Percentiles rank a stretch among this genome's conserved stretches.
These are phyloP conservation scores for Glarea lozoyensis DNA, from an alignment of 495 filamentous ascomycete genomes.

Conservation along the genomic window DNA sequence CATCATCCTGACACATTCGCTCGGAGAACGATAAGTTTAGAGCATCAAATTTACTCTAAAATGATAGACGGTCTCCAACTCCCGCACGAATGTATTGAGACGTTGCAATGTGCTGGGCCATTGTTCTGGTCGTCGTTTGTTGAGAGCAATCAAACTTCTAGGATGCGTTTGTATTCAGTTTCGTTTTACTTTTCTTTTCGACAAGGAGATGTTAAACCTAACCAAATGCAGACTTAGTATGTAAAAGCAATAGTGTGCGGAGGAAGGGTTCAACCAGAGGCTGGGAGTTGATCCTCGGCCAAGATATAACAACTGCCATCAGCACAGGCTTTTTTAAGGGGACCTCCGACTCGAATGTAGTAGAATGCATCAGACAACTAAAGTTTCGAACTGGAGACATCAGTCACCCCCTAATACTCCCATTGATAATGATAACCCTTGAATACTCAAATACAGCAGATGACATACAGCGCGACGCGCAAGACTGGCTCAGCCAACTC, in stretches of 20 bases:
- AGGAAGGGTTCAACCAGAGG: slow-evolving; percentile 43
- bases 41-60: slow-evolving; percentile 26
- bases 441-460: slow-evolving; percentile 26
- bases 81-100: slow-evolving; percentile 38
- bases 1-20: slow-evolving; percentile 38
- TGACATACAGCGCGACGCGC: slow-evolving; percentile 38
- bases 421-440: slow-evolving; percentile 37
- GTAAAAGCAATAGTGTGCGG: slow-evolving; percentile 42
- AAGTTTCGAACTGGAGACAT: slow-evolving; percentile 28
- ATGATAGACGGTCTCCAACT: slow-evolving; percentile 32
- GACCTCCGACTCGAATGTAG: slow-evolving; percentile 35
- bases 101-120: slow-evolving; percentile 36
- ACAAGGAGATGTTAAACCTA: neutral
- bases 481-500: slow-evolving; percentile 41
- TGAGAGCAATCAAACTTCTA: neutral
- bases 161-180: too few species aligned
- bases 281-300: slow-evolving; percentile 44
- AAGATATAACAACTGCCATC: slow-evolving; percentile 35
- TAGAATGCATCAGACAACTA: slow-evolving; percentile 30
- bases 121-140: slow-evolving; percentile 38
- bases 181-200: neutral
- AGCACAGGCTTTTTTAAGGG: slow-evolving; percentile 44
- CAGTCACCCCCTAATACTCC: slow-evolving; percentile 39
- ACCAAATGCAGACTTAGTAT: slow-evolving; percentile 34
- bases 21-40: slow-evolving; percentile 32